Evolutionary conservation across 2,329 filamentous ascomycete genomes (phyloP).

Genomic region (Neofusicoccum ribis): DNA sequence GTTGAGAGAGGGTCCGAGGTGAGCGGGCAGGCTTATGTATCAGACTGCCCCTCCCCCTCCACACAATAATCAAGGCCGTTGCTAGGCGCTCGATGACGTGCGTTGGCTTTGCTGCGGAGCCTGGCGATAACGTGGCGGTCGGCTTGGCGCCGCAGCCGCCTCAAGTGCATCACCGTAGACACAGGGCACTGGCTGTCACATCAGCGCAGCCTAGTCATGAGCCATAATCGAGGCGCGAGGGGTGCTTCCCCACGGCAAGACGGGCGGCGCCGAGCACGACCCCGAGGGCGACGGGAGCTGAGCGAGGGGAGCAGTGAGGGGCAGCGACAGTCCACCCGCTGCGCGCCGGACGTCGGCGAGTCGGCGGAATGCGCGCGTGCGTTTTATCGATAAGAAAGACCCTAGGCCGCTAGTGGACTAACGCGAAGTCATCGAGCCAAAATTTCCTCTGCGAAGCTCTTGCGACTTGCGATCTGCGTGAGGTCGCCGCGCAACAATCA

Average conservation of each 20-base stretch:
- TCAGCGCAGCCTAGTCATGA: background rate
- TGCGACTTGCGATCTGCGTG: constrained; percentile 14
- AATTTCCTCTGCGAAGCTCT: constrained; percentile 19
- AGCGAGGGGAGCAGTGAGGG: background rate
- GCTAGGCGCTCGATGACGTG: constrained; percentile 23
- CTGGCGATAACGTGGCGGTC: constrained; percentile 20
- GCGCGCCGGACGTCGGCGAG: background rate
- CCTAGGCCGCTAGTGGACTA: background rate
- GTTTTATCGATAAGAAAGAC: constrained; percentile 7
- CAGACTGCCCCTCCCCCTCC: constrained; percentile 19
- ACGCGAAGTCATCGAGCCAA: constrained; percentile 1
- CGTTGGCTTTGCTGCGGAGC: constrained; percentile 16
- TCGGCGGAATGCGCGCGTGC: background rate
- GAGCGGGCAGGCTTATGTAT: constrained; percentile 20
- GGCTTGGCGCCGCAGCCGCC: constrained; percentile 16
- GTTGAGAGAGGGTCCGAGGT: background rate
- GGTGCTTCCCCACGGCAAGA: background rate
- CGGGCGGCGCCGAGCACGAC: constrained; percentile 9
- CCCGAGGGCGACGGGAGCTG: background rate
- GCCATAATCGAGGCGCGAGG: background rate
- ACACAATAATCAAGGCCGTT: constrained; percentile 12
- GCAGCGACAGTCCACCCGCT: background rate
- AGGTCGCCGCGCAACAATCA: constrained; percentile 41
- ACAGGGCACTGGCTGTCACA: constrained; percentile 1
- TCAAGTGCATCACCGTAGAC: background rate